Evolutionary conservation across 2,329 filamentous ascomycete genomes (phyloP).

Genomic region (Colletotrichum sp.): DNA sequence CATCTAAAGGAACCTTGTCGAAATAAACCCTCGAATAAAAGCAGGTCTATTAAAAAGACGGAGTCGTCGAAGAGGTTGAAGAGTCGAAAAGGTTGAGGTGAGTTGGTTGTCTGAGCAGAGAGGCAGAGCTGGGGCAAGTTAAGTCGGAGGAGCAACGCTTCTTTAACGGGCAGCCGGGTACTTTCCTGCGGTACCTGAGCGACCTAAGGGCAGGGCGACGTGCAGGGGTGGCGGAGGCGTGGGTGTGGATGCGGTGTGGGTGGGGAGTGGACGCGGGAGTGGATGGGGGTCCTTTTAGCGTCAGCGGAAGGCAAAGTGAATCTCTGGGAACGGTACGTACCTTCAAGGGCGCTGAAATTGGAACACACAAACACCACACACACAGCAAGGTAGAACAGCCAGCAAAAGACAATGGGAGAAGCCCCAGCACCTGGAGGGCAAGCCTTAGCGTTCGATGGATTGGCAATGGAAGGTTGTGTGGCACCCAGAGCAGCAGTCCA

Average conservation of each 20-base stretch:
- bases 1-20: constrained; percentile 1
- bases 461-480: neutral
- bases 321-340: neutral
- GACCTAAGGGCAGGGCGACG: neutral
- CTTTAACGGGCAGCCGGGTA: constrained; percentile 15
- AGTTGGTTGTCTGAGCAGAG: neutral
- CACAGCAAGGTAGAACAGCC: neutral
- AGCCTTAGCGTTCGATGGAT: neutral
- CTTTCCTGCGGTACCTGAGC: constrained; percentile 7
- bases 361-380: neutral
- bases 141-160: constrained; percentile 20
- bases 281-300: neutral
- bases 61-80: neutral
- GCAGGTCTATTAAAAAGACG: neutral
- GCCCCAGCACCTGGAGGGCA: neutral
- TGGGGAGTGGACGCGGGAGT: neutral
- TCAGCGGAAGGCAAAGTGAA: neutral
- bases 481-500: neutral
- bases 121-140: neutral
- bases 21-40: neutral
- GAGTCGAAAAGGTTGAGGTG: neutral
- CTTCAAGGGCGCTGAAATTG: neutral
- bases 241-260: neutral
- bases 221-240: constrained; percentile 10
- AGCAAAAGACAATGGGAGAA: neutral